Evolutionary conservation across 768 basidiomycete genomes (phyloP), one percentile per base, ranked within the genome.

Genomic region (Tremella mesenterica): DNA sequence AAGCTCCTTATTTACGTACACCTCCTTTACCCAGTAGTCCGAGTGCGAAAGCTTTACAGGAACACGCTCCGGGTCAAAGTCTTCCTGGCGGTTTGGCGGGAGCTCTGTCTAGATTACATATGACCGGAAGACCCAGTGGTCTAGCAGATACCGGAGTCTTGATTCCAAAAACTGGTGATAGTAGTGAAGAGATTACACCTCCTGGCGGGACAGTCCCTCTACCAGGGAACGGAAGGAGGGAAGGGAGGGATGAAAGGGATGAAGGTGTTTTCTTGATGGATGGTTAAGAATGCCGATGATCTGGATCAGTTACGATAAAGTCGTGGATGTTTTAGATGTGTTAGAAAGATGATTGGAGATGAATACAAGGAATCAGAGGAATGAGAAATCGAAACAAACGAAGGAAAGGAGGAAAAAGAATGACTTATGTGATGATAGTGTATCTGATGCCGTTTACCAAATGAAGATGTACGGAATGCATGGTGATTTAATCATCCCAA

Each of bases 41-140:
- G 0, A 80, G 82, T 25, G 77, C 85, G 25, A 79, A 83, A n/a
- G 90, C 88, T 0, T 76, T 92, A 36, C 86, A 88, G 65, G 77
- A 83, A 16, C 90, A 92, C 60, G 88, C 88, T 1, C 90, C 91
- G 0, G 90, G 90, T 1, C 88, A 91, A 74, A 85, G 83, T 73
- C 77, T 93, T 12, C 90, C 92, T 1, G 89, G 92, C 52, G 91
- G 91, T 29, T 80, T 96, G 26, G 91, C 90, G 0, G 88, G 88
- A 0, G 91, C 90, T 0, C 84, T 90, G 67, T 90, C 87, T 26
- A 79, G 90, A 53, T 84, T 96, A 53, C 91, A 96, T 61, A 85
- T 90, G 1, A 75, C 79, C 5, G 13, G 36, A 21, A 20, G 29
- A 14, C 47, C 38, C 7, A 56, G 52, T 39, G 52, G 48, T 18